Evolutionary conservation across 768 basidiomycete genomes (phyloP).

Genomic region (Collybia nuda): DNA sequence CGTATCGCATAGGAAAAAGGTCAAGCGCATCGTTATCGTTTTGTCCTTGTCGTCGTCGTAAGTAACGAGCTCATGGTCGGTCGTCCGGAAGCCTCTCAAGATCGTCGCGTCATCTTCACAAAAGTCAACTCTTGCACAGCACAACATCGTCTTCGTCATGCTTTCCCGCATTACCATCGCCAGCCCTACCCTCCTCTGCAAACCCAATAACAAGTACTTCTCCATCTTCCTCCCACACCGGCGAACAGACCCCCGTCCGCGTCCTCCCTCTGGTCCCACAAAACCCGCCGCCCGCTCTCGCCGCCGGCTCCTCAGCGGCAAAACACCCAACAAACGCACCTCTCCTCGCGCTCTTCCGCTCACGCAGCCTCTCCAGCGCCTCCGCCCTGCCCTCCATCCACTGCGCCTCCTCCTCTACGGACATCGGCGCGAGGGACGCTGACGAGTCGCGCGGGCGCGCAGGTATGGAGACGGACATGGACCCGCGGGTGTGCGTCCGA

Average conservation of each 20-base stretch:
- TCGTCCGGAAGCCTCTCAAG: too few relatives aligned
- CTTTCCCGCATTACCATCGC: too few relatives aligned
- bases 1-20: too few relatives aligned
- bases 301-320: not conserved
- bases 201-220: slow-evolving; percentile 4
- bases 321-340: slow-evolving; percentile 3
- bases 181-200: not conserved
- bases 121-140: too few relatives aligned
- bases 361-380: slow-evolving; percentile 24
- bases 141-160: not conserved
- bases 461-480: not conserved
- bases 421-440: slow-evolving; percentile 7
- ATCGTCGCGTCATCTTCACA: too few relatives aligned
- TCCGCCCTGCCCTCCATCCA: slow-evolving; percentile 31
- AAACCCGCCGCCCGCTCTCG: too few relatives aligned
- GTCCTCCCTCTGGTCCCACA: not conserved
- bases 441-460: not conserved
- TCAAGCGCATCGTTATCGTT: too few relatives aligned
- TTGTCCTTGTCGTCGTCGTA: too few relatives aligned
- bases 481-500: too few relatives aligned
- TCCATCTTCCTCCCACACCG: slow-evolving; percentile 1
- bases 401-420: slow-evolving; percentile 22
- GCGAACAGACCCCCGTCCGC: not conserved
- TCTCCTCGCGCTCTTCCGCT: slow-evolving; percentile 26
- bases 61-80: too few relatives aligned